phyloP scores from a whole-genome alignment of 148 eudicot genomes.

The Chenopodium suecicum region DNA sequence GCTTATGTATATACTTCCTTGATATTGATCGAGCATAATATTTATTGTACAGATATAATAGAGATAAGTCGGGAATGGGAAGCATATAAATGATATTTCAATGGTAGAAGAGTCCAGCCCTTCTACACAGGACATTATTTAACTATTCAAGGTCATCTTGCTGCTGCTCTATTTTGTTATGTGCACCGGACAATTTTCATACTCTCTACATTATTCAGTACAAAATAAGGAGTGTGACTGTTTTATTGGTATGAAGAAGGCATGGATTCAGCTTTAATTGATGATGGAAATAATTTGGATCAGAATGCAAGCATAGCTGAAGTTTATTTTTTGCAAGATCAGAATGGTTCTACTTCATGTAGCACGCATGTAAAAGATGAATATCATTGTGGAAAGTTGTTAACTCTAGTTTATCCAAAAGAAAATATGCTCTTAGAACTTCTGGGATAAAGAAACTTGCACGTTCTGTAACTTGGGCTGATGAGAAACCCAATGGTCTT shows the following conservation, averaged over 20 bases:
- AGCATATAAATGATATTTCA: too few species aligned
- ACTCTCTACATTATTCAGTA: too few species aligned
- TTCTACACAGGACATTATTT: too few species aligned
- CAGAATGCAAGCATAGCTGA: neutral
- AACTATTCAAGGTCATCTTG: too few species aligned
- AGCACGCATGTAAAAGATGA: slow-evolving; percentile 20
- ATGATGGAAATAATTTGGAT: neutral
- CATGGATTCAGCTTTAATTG: neutral
- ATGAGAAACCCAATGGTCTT: slow-evolving; percentile 46
- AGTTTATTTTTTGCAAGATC: slow-evolving; percentile 18
- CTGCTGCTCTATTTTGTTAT: too few species aligned
- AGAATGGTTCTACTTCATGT: slow-evolving; percentile 24
- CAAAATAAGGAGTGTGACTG: too few species aligned
- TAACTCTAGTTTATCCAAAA: slow-evolving; percentile 27
- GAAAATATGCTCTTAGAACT: slow-evolving; percentile 60
- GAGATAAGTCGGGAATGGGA: too few species aligned
- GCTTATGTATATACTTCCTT: neutral
- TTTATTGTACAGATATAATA: too few species aligned
- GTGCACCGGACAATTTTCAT: too few species aligned
- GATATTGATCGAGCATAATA: neutral
- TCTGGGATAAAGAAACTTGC: slow-evolving; percentile 40
- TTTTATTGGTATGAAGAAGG: too few species aligned
- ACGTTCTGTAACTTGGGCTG: slow-evolving; percentile 89
- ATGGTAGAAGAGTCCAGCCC: too few species aligned
- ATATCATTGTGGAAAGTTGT: slow-evolving; percentile 22